Evolutionary conservation across 2,329 filamentous ascomycete species (phyloP).

Genomic region (Pyrenophora seminiperda): DNA sequence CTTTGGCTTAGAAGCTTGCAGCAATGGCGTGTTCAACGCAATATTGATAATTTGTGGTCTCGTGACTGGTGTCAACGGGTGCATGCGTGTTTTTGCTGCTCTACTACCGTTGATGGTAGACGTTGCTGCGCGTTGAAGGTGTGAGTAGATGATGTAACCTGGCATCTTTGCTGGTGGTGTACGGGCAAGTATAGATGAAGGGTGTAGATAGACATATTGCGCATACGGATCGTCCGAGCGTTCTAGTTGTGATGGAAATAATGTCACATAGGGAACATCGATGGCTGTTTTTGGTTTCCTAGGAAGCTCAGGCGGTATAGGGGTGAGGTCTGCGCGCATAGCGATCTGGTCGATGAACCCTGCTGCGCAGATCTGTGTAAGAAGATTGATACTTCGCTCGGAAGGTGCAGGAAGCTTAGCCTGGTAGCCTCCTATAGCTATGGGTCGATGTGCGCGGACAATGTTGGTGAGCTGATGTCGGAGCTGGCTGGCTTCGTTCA

Average conservation of each 20-base stretch:
- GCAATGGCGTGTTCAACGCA: conserved; percentile 81
- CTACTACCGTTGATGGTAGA: conserved; percentile 46
- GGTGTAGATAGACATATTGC: conserved; percentile 83
- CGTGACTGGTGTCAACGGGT: conserved; percentile 79
- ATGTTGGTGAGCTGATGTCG: conserved; percentile 82
- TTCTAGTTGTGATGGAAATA: conserved; percentile 68
- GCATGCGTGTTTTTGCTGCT: conserved; percentile 75
- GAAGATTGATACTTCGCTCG: conserved; percentile 69
- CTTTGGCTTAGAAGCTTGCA: conserved; percentile 87
- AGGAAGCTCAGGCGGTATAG: conserved; percentile 59
- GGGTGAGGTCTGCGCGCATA: conserved; percentile 85
- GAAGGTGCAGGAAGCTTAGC: conserved; percentile 63
- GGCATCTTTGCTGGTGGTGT: conserved; percentile 65
- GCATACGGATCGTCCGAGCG: conserved; percentile 57
- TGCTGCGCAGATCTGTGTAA: conserved; percentile 89
- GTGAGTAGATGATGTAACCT: conserved; percentile 83
- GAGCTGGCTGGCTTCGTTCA: conserved; percentile 84
- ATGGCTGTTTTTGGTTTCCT: conserved; percentile 82
- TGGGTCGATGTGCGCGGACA: conserved; percentile 72
- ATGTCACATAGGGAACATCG: conserved; percentile 87
- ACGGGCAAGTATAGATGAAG: conserved; percentile 75
- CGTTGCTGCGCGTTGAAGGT: conserved; percentile 73
- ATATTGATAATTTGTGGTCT: conserved; percentile 76
- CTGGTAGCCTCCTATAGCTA: conserved; percentile 46
- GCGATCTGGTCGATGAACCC: conserved; percentile 95